Evolutionary conservation across 441 rosid species (phyloP), one percentile per base, ranked within the genome.

Genomic region (Capsella rubella): DNA sequence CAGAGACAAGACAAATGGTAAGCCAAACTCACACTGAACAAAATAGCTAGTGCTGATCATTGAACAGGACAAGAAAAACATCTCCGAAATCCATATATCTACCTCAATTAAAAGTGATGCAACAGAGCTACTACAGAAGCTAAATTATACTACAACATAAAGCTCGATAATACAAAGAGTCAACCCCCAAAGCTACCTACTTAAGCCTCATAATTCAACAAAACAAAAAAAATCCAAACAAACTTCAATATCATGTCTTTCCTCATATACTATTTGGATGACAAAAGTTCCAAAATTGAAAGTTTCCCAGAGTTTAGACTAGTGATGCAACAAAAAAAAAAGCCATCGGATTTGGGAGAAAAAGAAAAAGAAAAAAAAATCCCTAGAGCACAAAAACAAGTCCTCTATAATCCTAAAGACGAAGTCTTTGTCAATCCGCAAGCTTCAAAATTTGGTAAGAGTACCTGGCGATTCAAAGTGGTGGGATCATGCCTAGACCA

Each of bases 401-500:
- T 10, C 51, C 29, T 15, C 6, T 8, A 59, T 8, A 67, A 60
- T n/a, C 11, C 12, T 10, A 25, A 76, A 57, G 47, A 37, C 65
- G 29, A 64, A 45, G 15, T 32, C 29, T 62, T 14, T 9, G 11
- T 15, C 63, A 77, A 78, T 64, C 63, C 67, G 53, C 31, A 31
- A 72, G 32, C 12, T 0, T 28, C 12, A 32, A 16, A 16, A 64
- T 9, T 12, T 25, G 59, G 4, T 49, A 61, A 43, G 40, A 78
- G 43, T 49, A 90, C 97, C 97, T 92, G 97, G 34, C 97, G 97
- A 84, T 94, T 92, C 71, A 80, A 84, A 70, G 94, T 82, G 50
- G 97, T 90, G 59, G 99, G 99, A 68, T 94, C 99, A 76, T 90
- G 97, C 72, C 91, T 72, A 53, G 89, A 79, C 97, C 97, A 92